phyloP scores from a whole-genome alignment of 345 rosid species.

The Triadica sebifera region DNA sequence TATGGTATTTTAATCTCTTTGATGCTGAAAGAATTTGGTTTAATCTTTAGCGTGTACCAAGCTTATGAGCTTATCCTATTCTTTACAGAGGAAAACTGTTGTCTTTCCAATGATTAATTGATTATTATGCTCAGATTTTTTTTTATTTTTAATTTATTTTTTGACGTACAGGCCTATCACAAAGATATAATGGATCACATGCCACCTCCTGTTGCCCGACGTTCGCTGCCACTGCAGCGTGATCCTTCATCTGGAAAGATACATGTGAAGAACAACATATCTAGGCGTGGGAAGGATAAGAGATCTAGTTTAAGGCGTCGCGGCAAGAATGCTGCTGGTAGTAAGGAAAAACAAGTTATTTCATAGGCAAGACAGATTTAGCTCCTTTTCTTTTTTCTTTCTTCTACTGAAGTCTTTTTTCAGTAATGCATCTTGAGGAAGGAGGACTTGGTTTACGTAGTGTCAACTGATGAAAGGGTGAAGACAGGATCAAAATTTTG shows the following conservation, averaged over 20 bases:
- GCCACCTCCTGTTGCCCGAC: conserved; percentile 47
- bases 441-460: background rate
- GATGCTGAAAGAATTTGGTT: background rate
- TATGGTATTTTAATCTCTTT: no score
- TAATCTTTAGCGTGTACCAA: background rate
- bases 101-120: background rate
- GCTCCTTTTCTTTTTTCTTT: background rate
- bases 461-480: background rate
- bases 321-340: conserved; percentile 56
- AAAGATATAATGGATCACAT: conserved; percentile 69
- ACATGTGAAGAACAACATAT: conserved; percentile 35
- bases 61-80: background rate
- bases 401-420: background rate
- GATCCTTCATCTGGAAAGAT: conserved; percentile 23
- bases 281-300: conserved; percentile 46
- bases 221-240: conserved; percentile 26
- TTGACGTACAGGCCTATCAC: conserved; percentile 58
- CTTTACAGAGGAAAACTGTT: background rate
- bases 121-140: background rate
- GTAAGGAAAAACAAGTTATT: conserved; percentile 29
- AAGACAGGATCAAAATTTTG: conserved; percentile 11
- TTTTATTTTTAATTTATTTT: background rate
- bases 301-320: conserved; percentile 51
- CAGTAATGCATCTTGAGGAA: background rate
- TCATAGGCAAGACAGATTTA: conserved; percentile 5